A percentile compares a stretch with the other conserved stretches of the same genome.
Conservation (phyloP, 139 green algal species). For the Closterium sp. region DNA sequence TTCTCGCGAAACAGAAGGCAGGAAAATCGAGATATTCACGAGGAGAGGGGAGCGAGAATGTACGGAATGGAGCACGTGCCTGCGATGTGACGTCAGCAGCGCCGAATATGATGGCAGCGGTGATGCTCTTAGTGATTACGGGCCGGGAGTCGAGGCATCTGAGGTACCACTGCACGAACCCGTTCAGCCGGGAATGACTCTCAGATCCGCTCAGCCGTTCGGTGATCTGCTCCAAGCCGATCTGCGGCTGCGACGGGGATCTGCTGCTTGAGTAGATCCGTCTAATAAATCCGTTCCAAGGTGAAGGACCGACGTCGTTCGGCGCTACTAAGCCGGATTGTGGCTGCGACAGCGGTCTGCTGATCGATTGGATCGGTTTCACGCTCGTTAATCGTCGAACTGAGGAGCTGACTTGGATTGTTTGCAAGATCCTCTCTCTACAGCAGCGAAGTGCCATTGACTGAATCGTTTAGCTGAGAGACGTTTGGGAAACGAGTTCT, state of each 20-base stretch:
- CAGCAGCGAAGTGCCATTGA: neutral
- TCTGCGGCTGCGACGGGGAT: conserved; percentile 1
- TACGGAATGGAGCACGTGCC: neutral
- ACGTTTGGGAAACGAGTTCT: neutral
- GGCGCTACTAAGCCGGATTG: neutral
- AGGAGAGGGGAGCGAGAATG: no score
- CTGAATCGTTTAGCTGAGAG: neutral
- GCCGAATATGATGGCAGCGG: conserved; percentile 15
- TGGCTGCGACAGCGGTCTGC: neutral
- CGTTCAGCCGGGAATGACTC: neutral
- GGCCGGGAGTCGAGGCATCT: neutral
- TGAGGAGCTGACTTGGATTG: neutral
- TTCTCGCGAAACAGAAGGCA: neutral
- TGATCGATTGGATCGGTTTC: neutral
- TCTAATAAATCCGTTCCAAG: neutral
- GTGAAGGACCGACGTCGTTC: neutral
- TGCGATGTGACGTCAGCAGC: conserved; percentile 22
- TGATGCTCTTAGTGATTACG: conserved; percentile 24
- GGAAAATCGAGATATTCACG: no score
- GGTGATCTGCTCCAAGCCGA: neutral
- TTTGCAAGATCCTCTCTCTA: neutral
- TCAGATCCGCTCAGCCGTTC: neutral
- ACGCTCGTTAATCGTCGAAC: neutral
- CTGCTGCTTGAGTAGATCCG: neutral
- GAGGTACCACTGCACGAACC: conserved; percentile 18